These are phyloP conservation scores for Mycosarcoma mackinlayi DNA, from an alignment of 1,284 basidiomycete genomes.

Conservation along the genomic window DNA sequence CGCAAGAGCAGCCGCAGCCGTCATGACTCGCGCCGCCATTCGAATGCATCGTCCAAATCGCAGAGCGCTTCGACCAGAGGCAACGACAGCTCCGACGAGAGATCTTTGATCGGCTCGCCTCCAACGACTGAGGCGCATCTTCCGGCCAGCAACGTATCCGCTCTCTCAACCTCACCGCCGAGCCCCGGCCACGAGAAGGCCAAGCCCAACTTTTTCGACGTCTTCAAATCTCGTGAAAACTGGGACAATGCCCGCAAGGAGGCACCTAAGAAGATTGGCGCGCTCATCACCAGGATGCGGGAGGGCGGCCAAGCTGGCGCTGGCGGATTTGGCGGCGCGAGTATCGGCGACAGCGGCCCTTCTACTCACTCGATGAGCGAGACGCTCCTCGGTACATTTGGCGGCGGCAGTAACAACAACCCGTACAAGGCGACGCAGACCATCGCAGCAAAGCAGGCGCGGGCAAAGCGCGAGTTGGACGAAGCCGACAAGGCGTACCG, in stretches of 20 bases:
- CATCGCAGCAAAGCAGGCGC: slow-evolving; percentile 58
- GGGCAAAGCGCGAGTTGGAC: slow-evolving; percentile 61
- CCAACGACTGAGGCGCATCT: slow-evolving; percentile 16
- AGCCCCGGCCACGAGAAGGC: slow-evolving; percentile 31
- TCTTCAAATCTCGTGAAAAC: slow-evolving; percentile 58
- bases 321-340: slow-evolving; percentile 5
- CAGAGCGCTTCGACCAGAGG: slow-evolving; percentile 16
- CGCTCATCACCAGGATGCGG: slow-evolving; percentile 62
- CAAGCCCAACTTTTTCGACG: slow-evolving; percentile 56
- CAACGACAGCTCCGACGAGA: slow-evolving; percentile 30
- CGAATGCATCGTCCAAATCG: slow-evolving; percentile 27
- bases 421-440: slow-evolving; percentile 47
- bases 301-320: slow-evolving; percentile 45
- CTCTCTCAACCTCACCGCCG: slow-evolving; percentile 20
- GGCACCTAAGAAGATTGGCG: slow-evolving; percentile 65
- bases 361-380: slow-evolving; percentile 33
- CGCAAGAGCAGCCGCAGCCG: slow-evolving; percentile 43
- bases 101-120: slow-evolving; percentile 32
- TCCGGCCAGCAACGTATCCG: slow-evolving; percentile 2
- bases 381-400: slow-evolving; percentile 28
- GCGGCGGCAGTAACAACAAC: slow-evolving; percentile 23
- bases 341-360: slow-evolving; percentile 11
- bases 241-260: slow-evolving; percentile 64
- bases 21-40: slow-evolving; percentile 30
- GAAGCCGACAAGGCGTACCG: slow-evolving; percentile 87